Conservation (phyloP, 306 rosid genomes). For the Malus asiatica region DNA sequence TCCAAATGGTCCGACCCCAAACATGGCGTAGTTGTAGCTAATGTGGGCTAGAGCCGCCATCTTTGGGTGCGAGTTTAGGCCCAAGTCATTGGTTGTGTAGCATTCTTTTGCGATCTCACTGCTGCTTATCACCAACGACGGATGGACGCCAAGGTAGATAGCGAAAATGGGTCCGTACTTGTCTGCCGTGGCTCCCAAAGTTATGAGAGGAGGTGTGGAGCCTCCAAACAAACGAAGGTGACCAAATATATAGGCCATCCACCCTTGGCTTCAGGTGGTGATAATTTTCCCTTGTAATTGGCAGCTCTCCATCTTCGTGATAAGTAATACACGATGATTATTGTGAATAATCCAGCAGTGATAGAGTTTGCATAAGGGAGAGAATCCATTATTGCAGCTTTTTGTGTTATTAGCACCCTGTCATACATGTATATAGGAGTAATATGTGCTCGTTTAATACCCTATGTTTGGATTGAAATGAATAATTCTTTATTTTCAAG, state of each 20-base stretch:
- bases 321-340: not conserved
- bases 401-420: no score
- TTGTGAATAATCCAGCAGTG: not conserved
- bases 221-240: constrained; percentile 12
- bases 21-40: constrained; percentile 15
- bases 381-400: no score
- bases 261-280: constrained; percentile 3
- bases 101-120: constrained; percentile 30
- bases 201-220: constrained; percentile 6
- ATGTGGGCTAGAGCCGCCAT: not conserved
- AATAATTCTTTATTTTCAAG: no score
- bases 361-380: not conserved
- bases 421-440: no score
- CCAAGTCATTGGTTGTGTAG: constrained; percentile 21
- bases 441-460: no score
- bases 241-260: constrained; percentile 21
- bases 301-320: no score
- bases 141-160: constrained; percentile 5
- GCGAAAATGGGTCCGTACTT: constrained; percentile 19
- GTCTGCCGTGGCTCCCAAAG: constrained; percentile 22
- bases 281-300: no score
- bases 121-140: constrained; percentile 14
- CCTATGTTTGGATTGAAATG: no score
- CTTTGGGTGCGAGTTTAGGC: constrained; percentile 7
- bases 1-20: constrained; percentile 31